Base-by-base conservation (phyloP, 805 yeast genomes). In the Tetrapisispora arboricola region DNA sequence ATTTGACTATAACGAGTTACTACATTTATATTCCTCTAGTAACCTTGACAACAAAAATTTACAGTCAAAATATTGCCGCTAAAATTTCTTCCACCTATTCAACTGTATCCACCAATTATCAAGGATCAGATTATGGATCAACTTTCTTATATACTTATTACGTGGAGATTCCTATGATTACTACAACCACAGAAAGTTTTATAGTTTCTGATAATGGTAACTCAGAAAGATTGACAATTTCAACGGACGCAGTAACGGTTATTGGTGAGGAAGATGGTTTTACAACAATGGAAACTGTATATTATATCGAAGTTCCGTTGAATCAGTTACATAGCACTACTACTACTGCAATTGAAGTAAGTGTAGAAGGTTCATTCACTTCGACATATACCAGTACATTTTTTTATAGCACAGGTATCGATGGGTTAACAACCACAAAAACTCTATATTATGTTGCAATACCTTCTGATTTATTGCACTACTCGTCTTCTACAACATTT, bases 371-470 rank as follows among this genome's bases (percentile, higher is more conserved):
- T 3, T 22, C 27, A 6, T 16, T 5, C 8, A 32, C 20, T 3
- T 13, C 27, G 3, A 37, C 40, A n/a, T 30, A 17, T 17, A 22
- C 35, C 11, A 37, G 35, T n/a, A 17, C 5, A 3, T 9, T 16
- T 19, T 22, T 22, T 3, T 21, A 20, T 16, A 7, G 4, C 13
- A 19, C 25, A 7, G 40, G 40, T 7, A 17, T 10, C 3, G 40
- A 37, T 37, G 35, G 35, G n/a, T 18, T 30, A 12, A 32, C 21
- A 18, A 37, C 40, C 3, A 37, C 40, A 7, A n/a, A 31, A 17
- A 37, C 40, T 13, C 10, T 24, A 2, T 37, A 30, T 24, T 29
- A 22, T 37, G 27, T 37, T 16, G 34, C 35, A 5, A 13, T 24
- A 2, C 35, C 40, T 11, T 22, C 17, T 16, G 17, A 22, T 16